Conservation (phyloP, 2,329 filamentous ascomycete species). For the Venturia asperata region DNA sequence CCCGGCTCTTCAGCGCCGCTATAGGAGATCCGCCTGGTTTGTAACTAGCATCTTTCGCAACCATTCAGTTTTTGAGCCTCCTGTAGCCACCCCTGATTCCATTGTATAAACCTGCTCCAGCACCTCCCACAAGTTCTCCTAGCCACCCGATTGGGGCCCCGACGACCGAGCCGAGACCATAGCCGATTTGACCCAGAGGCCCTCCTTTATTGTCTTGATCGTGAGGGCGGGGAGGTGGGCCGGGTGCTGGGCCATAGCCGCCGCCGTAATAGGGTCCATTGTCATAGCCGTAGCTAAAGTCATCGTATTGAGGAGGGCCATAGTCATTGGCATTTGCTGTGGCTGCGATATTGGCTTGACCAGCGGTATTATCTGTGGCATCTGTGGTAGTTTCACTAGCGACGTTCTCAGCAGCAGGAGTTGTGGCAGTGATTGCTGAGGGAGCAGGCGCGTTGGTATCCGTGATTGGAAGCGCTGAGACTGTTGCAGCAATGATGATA, state of each 20-base stretch:
- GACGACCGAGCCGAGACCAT: neutral
- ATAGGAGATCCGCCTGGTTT: neutral
- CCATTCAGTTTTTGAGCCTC: neutral
- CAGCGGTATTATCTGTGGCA: neutral
- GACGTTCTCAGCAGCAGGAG: neutral
- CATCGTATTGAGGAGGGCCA: neutral
- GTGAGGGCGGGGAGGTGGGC: neutral
- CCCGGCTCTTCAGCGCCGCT: neutral
- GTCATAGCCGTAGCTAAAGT: neutral
- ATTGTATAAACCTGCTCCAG: neutral
- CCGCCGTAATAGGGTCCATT: neutral
- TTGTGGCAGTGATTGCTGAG: neutral
- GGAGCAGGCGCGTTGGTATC: neutral
- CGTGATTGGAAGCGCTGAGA: neutral
- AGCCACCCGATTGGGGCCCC: neutral
- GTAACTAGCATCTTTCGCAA: neutral
- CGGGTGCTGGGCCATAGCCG: neutral
- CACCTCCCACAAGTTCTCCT: neutral
- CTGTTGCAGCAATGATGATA: neutral
- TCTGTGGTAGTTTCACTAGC: neutral
- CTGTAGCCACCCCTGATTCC: constrained; percentile 2
- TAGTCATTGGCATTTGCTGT: neutral
- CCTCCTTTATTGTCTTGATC: neutral
- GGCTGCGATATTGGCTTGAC: neutral
- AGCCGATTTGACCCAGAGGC: neutral